phyloP scores from a whole-genome alignment of 2,329 filamentous ascomycete genomes.

The Colletotrichum sp. region DNA sequence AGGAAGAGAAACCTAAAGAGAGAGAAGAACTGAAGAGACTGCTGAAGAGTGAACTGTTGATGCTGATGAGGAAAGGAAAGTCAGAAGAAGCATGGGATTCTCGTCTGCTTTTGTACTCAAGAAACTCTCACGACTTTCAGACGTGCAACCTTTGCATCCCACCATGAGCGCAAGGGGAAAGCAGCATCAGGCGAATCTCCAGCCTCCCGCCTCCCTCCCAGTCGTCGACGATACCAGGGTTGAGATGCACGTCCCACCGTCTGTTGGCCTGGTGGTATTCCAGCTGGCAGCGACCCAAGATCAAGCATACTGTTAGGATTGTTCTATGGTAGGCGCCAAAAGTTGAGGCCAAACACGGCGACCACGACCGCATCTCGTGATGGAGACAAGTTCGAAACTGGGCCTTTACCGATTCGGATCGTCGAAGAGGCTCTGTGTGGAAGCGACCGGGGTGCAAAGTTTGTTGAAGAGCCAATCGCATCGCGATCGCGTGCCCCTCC shows the following conservation, averaged over 20 bases:
- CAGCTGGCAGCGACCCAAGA: neutral
- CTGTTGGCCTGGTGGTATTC: neutral
- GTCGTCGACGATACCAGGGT: neutral
- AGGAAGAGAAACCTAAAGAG: slow-evolving; percentile 3
- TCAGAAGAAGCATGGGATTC: neutral
- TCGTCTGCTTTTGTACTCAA: slow-evolving; percentile 9
- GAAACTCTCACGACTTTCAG: neutral
- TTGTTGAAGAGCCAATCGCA: slow-evolving; percentile 13
- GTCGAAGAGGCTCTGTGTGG: slow-evolving; percentile 9
- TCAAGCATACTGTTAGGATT: slow-evolving; percentile 7
- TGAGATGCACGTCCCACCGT: neutral
- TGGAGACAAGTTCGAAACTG: slow-evolving; percentile 17
- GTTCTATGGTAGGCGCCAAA: neutral
- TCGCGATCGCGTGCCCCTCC: neutral
- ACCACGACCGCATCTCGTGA: slow-evolving; percentile 1
- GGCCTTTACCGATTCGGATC: neutral
- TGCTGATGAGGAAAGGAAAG: slow-evolving; percentile 1
- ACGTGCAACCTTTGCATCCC: neutral
- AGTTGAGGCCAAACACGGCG: slow-evolving; percentile 20
- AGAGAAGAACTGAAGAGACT: slow-evolving; percentile 17
- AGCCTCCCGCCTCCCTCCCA: neutral
- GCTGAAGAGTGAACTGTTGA: slow-evolving; percentile 7
- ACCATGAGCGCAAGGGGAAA: neutral
- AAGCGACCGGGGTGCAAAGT: neutral
- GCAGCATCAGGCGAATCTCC: neutral